phyloP scores from a whole-genome alignment of 2,329 filamentous ascomycete species.

The Monosporascus sp. region DNA sequence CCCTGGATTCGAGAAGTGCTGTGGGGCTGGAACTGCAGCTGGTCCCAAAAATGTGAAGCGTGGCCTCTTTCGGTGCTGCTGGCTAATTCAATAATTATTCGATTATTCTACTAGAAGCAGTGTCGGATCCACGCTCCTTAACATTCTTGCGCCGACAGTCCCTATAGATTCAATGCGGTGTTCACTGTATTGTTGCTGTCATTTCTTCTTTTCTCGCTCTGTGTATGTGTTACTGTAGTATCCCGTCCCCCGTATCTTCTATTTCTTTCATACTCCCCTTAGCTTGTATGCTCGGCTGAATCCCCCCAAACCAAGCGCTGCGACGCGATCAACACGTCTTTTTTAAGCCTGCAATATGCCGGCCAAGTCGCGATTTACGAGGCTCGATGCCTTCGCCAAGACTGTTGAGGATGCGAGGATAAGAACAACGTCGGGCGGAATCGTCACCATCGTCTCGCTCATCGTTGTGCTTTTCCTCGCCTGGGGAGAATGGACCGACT shows the following conservation, averaged over 20 bases:
- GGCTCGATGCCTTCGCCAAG: conserved; percentile 98
- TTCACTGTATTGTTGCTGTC: conserved; percentile 4
- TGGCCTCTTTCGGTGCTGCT: background rate
- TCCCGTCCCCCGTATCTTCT: background rate
- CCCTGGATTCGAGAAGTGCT: background rate
- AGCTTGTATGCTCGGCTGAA: no score
- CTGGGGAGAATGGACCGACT: conserved; percentile 95
- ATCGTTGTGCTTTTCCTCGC: conserved; percentile 83
- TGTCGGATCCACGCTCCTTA: background rate
- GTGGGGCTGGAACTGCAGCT: background rate
- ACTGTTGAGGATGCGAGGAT: conserved; percentile 97
- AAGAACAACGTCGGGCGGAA: conserved; percentile 89
- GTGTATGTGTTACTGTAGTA: background rate
- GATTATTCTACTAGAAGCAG: no score
- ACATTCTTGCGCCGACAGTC: background rate
- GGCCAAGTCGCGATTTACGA: conserved; percentile 87
- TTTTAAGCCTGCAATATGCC: conserved; percentile 54
- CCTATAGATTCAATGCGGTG: conserved; percentile 18
- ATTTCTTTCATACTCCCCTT: background rate
- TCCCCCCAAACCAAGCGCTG: conserved; percentile 1
- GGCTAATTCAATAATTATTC: background rate
- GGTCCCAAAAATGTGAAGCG: background rate
- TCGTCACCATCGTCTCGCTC: conserved; percentile 89
- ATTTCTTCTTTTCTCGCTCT: conserved; percentile 4
- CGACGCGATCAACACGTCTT: background rate